A percentile compares a stretch with the other conserved stretches of the same genome.
Conservation (phyloP, 2,329 filamentous ascomycete species). For the Epichloe amarillans region DNA sequence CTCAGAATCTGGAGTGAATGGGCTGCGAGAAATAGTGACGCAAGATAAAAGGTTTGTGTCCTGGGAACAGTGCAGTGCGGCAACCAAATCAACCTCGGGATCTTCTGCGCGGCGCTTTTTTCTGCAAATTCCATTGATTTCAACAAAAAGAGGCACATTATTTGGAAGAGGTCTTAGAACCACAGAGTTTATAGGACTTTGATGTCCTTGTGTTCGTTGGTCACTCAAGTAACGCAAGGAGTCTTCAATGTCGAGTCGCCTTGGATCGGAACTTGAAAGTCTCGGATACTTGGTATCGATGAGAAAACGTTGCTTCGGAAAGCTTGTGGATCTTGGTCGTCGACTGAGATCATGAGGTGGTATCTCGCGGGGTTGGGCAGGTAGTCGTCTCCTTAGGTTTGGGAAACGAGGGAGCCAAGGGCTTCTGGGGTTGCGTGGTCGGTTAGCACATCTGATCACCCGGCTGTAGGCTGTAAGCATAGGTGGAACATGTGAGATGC, state of each 20-base stretch:
- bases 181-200: background rate
- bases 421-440: conserved; percentile 2
- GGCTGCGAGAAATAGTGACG: conserved; percentile 5
- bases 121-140: conserved; percentile 16
- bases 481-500: background rate
- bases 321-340: background rate
- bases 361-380: background rate
- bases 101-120: conserved; percentile 18
- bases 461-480: background rate
- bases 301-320: conserved; percentile 2
- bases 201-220: background rate
- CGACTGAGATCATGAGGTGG: background rate
- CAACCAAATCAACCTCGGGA: conserved; percentile 19
- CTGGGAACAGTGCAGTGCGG: conserved; percentile 8
- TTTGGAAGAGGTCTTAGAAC: background rate
- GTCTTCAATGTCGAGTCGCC: background rate
- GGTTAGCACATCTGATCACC: conserved; percentile 1
- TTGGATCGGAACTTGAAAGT: background rate
- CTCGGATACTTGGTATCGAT: conserved; percentile 3
- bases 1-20: background rate
- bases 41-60: background rate
- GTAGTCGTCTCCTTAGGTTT: background rate
- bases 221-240: background rate
- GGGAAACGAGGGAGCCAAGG: conserved; percentile 5
- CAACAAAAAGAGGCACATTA: conserved; percentile 4